phyloP scores from a whole-genome alignment of 2,329 filamentous ascomycete genomes.

The Cryphonectria japonica region DNA sequence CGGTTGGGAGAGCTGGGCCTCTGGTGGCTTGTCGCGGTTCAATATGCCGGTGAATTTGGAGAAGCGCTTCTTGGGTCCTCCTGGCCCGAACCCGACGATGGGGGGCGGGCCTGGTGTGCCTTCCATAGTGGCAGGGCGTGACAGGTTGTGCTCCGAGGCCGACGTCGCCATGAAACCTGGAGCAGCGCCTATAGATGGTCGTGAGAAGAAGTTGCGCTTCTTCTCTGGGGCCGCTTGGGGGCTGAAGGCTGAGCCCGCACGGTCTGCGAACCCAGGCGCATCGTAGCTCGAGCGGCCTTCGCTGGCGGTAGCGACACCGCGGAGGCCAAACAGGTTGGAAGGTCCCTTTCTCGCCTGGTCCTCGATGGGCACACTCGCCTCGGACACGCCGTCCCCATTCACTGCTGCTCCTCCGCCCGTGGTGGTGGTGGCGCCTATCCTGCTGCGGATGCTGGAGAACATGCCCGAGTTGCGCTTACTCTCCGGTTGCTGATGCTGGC shows the following conservation, averaged over 20 bases:
- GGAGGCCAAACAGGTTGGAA: conserved; percentile 45
- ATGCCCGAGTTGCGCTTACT: conserved; percentile 47
- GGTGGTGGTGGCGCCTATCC: conserved; percentile 36
- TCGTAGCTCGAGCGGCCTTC: conserved; percentile 36
- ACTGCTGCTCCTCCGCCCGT: conserved; percentile 24
- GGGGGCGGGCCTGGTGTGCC: conserved; percentile 19
- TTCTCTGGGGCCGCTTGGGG: conserved; percentile 30
- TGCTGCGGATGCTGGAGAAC: conserved; percentile 56
- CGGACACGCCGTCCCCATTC: conserved; percentile 46
- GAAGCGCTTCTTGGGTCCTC: conserved; percentile 49
- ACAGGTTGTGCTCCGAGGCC: conserved; percentile 22
- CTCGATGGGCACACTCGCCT: conserved; percentile 45
- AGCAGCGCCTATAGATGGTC: conserved; percentile 28
- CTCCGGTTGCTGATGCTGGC: conserved; percentile 36
- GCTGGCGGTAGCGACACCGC: conserved; percentile 23
- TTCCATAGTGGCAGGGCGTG: conserved; percentile 27
- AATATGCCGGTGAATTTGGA: conserved; percentile 44
- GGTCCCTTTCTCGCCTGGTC: conserved; percentile 45
- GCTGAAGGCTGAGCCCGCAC: conserved; percentile 15
- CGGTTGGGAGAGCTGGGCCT: conserved; percentile 21
- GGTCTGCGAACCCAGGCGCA: conserved; percentile 32
- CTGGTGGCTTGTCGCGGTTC: conserved; percentile 31
- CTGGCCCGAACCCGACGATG: conserved; percentile 27
- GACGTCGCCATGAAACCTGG: conserved; percentile 13
- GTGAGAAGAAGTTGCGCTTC: conserved; percentile 37